Conservation (phyloP, 495 filamentous ascomycete species). For the Filosporella fistucella region DNA sequence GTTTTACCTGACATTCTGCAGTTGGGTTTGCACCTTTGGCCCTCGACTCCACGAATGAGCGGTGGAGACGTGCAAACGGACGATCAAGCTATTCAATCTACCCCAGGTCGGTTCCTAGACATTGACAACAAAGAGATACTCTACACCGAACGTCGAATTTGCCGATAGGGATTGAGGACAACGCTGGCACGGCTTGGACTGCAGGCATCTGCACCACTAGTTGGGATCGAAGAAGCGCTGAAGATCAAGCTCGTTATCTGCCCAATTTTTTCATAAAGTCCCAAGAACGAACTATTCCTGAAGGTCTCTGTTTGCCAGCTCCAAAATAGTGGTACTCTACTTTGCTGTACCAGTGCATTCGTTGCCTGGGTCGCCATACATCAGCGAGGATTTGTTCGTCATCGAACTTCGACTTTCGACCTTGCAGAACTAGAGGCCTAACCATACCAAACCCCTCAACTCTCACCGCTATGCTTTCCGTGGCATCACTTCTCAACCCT, state of each 20-base stretch:
- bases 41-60: conserved; percentile 24
- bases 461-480: conserved; percentile 40
- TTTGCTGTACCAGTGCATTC: conserved; percentile 10
- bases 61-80: conserved; percentile 24
- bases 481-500: conserved; percentile 61
- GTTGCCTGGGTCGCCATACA: conserved; percentile 9
- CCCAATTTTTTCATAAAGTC: conserved; percentile 18
- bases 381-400: conserved; percentile 14
- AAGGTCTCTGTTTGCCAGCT: conserved; percentile 22
- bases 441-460: conserved; percentile 2
- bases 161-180: conserved; percentile 15
- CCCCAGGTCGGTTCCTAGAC: conserved; percentile 25
- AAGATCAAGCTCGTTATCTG: conserved; percentile 13
- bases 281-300: conserved; percentile 10
- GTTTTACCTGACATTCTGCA: conserved; percentile 8
- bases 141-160: conserved; percentile 17
- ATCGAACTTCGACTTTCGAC: conserved; percentile 10
- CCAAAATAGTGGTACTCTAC: conserved; percentile 16
- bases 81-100: conserved; percentile 10
- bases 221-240: conserved; percentile 17
- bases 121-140: conserved; percentile 21
- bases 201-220: conserved; percentile 21
- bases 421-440: conserved; percentile 19
- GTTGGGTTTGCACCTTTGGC: conserved; percentile 14
- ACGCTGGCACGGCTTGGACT: conserved; percentile 15